A percentile compares a stretch with the other conserved stretches of the same genome.
Evolutionary conservation across 1,284 basidiomycete species (phyloP).

Genomic region (Erythrobasidium hasegawianum): DNA sequence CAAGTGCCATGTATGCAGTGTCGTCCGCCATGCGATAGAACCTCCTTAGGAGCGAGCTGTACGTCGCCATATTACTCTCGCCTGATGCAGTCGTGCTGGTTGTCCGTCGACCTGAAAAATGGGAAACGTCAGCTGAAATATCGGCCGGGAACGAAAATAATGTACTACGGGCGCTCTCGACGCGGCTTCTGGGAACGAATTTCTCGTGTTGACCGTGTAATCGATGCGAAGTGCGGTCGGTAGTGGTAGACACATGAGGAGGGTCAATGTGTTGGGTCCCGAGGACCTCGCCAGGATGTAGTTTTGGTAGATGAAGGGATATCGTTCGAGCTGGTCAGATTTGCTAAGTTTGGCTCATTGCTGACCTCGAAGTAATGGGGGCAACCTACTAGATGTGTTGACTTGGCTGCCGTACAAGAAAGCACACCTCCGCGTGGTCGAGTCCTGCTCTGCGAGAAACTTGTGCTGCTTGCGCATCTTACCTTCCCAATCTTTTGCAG

Average conservation of each 20-base stretch:
- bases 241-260: not conserved
- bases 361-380: no score
- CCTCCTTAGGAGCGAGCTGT: not conserved
- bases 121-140: not conserved
- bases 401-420: constrained; percentile 34
- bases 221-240: not conserved
- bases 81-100: not conserved
- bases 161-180: not conserved
- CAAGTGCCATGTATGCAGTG: not conserved
- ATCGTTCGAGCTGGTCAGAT: no score
- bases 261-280: not conserved
- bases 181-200: not conserved
- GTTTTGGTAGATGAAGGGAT: not conserved
- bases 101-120: not conserved
- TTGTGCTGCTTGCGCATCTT: constrained; percentile 58
- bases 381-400: not conserved
- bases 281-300: not conserved
- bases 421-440: constrained; percentile 58
- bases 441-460: constrained; percentile 71
- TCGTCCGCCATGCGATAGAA: not conserved
- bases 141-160: no score
- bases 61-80: not conserved
- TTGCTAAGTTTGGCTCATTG: no score
- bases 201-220: not conserved
- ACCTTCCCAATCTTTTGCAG: constrained; percentile 60